These are phyloP conservation scores for Turritis glabra DNA, from an alignment of 345 rosid genomes.

Conservation along the genomic window DNA sequence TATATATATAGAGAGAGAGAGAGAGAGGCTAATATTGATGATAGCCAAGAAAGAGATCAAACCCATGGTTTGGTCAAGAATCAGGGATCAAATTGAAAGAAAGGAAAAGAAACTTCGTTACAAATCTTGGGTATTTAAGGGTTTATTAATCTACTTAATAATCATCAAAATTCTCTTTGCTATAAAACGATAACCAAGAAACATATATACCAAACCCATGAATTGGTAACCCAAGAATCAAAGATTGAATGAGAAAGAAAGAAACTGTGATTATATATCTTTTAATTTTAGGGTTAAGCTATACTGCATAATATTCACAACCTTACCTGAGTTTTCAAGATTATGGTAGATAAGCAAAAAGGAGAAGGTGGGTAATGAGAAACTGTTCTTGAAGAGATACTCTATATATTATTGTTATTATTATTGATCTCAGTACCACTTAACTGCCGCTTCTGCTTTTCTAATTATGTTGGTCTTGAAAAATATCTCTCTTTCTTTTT, in stretches of 20 bases:
- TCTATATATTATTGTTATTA: constrained; percentile 8
- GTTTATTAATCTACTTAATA: background rate
- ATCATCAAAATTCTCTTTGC: background rate
- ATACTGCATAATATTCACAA: background rate
- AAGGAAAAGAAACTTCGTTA: background rate
- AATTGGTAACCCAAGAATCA: constrained; percentile 9
- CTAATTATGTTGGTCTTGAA: constrained; percentile 36
- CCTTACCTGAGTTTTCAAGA: constrained; percentile 29
- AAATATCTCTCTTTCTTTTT: constrained; percentile 9
- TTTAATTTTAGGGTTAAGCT: background rate
- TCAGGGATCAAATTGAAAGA: background rate
- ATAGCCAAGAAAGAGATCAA: constrained; percentile 6
- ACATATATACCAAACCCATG: constrained; percentile 9
- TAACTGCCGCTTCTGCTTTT: constrained; percentile 40
- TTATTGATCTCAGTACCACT: constrained; percentile 36
- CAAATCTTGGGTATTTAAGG: background rate
- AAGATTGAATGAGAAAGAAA: background rate
- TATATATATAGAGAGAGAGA: background rate
- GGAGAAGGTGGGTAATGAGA: constrained; percentile 8
- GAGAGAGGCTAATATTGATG: constrained; percentile 12
- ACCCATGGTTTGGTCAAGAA: too few relatives aligned
- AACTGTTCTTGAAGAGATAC: constrained; percentile 19
- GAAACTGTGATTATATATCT: background rate
- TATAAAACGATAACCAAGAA: constrained; percentile 12
- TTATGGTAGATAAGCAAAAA: constrained; percentile 17